Evolutionary conservation across 371 early-diverging fungal genomes (phyloP), one percentile per base, ranked within the genome.

Genomic region (Neoconidiobolus thromboides): DNA sequence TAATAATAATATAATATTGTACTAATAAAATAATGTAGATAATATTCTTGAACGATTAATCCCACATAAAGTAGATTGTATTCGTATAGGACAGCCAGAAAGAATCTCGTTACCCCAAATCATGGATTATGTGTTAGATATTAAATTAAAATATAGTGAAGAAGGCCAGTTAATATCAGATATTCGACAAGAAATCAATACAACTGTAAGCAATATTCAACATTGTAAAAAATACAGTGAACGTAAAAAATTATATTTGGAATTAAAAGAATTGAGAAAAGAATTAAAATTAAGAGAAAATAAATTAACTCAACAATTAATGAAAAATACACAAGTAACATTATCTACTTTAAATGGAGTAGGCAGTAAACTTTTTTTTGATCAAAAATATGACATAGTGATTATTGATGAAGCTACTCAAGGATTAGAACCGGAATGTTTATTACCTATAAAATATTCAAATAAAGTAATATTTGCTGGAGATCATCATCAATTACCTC

Each of bases 381-480:
- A 79, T 4, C 67, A 77, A 44, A 72, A 81, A 47, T 97, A 92
- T 73, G 96, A 96, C 68, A 82, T 82, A 0, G 85, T 93, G 0
- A 73, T 98, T 41, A 91, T 98, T 62, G 99, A 97, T 66, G 97
- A 96, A 70, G 87, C 88, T 0, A 85, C 89, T 3, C 96, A 96
- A 65, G 89, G 91, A 0, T 67, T 86, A 26, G 91, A 90, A 74
- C 79, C 73, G 67, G 96, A 95, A 74, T 86, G 89, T 64, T 95
- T 91, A 91, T 85, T 96, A 52, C 89, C 92, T 0, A 74, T 88
- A 12, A 65, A 78, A 40, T 86, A 85, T 64, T 84, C 82, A 1
- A 77, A 80, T 40, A 82, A 79, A 55, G 77, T 93, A 1, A 80
- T 98, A 47, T 69, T 98, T 15, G 95, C 93, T 26, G 98, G 98